Percentiles rank a stretch among this genome's conserved stretches.
Conservation (phyloP, 495 filamentous ascomycete species). For the Penicillium coffeae region DNA sequence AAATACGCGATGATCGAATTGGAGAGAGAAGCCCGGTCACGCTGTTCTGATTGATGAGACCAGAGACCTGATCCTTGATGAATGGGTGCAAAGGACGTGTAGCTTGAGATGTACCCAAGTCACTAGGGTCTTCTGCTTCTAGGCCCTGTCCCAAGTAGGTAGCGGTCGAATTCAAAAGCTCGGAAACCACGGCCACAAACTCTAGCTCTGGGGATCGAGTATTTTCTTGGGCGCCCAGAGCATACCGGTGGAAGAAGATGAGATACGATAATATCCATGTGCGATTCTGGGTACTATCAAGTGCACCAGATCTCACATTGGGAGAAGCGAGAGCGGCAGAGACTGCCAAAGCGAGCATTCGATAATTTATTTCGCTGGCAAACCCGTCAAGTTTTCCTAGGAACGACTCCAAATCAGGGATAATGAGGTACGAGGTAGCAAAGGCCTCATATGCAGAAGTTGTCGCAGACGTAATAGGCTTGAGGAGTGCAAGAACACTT, state of each 20-base stretch:
- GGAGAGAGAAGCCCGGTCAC: conserved; percentile 57
- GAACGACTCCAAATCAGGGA: conserved; percentile 39
- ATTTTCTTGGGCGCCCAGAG: conserved; percentile 38
- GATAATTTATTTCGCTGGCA: conserved; percentile 50
- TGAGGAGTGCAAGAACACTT: conserved; percentile 46
- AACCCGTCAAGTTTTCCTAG: conserved; percentile 45
- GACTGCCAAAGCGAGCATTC: conserved; percentile 49
- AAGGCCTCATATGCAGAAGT: conserved; percentile 56
- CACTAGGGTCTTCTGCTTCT: conserved; percentile 46
- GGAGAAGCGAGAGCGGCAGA: conserved; percentile 29
- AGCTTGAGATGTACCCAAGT: conserved; percentile 24
- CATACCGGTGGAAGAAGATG: conserved; percentile 64
- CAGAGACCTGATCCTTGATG: conserved; percentile 55
- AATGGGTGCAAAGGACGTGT: conserved; percentile 48
- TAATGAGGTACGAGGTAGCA: conserved; percentile 49
- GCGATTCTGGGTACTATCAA: conserved; percentile 34
- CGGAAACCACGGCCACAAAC: conserved; percentile 63
- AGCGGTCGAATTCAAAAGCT: conserved; percentile 59
- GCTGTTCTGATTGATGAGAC: conserved; percentile 62
- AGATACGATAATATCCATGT: conserved; percentile 81
- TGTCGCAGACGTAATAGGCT: conserved; percentile 44
- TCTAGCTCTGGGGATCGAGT: conserved; percentile 49
- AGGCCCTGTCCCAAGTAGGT: conserved; percentile 52
- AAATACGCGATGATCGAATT: conserved; percentile 27
- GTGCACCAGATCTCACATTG: conserved; percentile 16